phyloP scores from a whole-genome alignment of 768 basidiomycete species.

The Amanita molliuscula region DNA sequence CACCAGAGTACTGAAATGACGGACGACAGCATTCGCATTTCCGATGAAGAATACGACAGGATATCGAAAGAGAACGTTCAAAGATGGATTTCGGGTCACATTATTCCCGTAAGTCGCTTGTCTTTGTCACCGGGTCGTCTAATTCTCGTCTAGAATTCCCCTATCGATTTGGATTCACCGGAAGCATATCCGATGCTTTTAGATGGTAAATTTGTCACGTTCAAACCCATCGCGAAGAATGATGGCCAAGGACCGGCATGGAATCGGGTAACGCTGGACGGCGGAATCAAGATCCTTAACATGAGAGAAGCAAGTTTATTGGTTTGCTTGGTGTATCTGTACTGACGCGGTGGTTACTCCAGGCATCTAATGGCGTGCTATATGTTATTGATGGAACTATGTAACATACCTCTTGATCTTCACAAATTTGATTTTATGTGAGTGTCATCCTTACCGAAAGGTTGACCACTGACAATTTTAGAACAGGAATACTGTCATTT shows the following conservation, averaged over 20 bases:
- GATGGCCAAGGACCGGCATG: slow-evolving; percentile 37
- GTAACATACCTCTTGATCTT: not conserved
- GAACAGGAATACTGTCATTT: not conserved
- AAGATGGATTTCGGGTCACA: slow-evolving; percentile 74
- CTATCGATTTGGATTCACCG: slow-evolving; percentile 31
- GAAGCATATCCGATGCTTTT: slow-evolving; percentile 47
- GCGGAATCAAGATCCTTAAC: slow-evolving; percentile 40
- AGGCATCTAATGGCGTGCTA: slow-evolving; percentile 37
- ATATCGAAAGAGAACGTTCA: slow-evolving; percentile 58
- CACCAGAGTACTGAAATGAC: slow-evolving; percentile 42
- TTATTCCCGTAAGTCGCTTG: slow-evolving; percentile 55
- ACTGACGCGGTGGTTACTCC: not conserved
- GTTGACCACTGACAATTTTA: not conserved
- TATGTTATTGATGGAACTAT: slow-evolving; percentile 51
- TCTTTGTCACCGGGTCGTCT: not conserved
- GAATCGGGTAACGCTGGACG: slow-evolving; percentile 48
- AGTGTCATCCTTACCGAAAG: too few species aligned
- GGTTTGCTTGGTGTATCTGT: not conserved
- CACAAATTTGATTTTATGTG: not conserved
- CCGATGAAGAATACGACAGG: slow-evolving; percentile 57
- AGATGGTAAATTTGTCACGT: slow-evolving; percentile 44
- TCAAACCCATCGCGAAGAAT: slow-evolving; percentile 28
- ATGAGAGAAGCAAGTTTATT: slow-evolving; percentile 46
- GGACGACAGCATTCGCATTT: slow-evolving; percentile 41
- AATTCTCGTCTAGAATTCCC: slow-evolving; percentile 27